phyloP scores from a whole-genome alignment of 768 basidiomycete genomes.

The Tubosaeta sp. region DNA sequence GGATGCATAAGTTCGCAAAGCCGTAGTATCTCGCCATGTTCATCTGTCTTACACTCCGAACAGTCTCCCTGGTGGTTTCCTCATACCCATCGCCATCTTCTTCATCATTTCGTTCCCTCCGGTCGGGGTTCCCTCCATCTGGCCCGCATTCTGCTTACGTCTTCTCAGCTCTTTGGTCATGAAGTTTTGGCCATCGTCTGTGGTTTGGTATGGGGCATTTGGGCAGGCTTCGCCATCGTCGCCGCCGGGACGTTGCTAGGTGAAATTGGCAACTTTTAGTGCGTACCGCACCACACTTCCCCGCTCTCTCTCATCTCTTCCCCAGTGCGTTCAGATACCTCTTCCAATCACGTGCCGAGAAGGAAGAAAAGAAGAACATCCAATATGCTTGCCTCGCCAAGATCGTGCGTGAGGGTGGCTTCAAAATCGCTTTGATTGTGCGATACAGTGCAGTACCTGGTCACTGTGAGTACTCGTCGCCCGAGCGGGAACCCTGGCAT shows the following conservation, averaged over 20 bases:
- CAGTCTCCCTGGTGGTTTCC: conserved; percentile 59
- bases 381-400: conserved; percentile 58
- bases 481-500: background rate
- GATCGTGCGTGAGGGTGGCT: conserved; percentile 83
- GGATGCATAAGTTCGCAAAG: conserved; percentile 38
- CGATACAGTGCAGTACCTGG: conserved; percentile 82
- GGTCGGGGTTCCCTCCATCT: conserved; percentile 32
- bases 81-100: conserved; percentile 75
- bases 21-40: background rate
- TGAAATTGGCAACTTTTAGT: conserved; percentile 88
- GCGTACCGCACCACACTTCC: conserved; percentile 26
- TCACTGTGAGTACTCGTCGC: conserved; percentile 53
- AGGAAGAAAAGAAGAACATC: conserved; percentile 56
- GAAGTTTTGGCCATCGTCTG: conserved; percentile 88
- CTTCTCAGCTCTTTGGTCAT: conserved; percentile 74
- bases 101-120: conserved; percentile 88
- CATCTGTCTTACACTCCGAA: background rate
- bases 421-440: conserved; percentile 74
- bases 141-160: conserved; percentile 3
- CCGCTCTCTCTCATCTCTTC: conserved; percentile 10
- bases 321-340: conserved; percentile 78
- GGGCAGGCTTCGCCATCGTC: conserved; percentile 84
- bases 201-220: conserved; percentile 87
- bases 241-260: conserved; percentile 79
- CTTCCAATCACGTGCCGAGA: conserved; percentile 70